These are phyloP conservation scores for Davidsoniella virescens DNA, from an alignment of 2,329 filamentous ascomycete genomes.

Conservation along the genomic window DNA sequence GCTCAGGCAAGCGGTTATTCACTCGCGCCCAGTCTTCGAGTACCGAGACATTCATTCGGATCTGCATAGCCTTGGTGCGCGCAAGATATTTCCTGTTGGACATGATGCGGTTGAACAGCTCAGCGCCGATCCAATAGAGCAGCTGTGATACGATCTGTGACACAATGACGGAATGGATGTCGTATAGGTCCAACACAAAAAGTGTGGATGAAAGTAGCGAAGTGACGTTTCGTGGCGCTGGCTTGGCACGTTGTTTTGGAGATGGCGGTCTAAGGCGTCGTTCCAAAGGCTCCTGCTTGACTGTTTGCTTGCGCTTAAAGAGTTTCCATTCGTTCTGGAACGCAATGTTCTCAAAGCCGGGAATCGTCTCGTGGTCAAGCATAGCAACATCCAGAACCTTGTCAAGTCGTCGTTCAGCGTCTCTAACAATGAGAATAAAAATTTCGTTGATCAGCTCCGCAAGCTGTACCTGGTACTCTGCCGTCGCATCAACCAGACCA, in stretches of 20 bases:
- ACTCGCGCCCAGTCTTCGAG: constrained; percentile 89
- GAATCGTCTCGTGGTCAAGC: constrained; percentile 95
- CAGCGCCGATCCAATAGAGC: constrained; percentile 88
- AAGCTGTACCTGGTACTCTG: constrained; percentile 81
- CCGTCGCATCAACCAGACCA: constrained; percentile 63
- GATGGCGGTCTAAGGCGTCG: constrained; percentile 86
- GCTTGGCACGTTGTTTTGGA: constrained; percentile 79
- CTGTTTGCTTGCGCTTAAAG: constrained; percentile 78
- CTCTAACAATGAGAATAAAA: constrained; percentile 90
- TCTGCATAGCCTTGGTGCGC: constrained; percentile 97
- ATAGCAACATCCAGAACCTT: constrained; percentile 87
- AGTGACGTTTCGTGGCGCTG: constrained; percentile 86
- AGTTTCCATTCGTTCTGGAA: constrained; percentile 99
- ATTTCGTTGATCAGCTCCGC: constrained; percentile 95
- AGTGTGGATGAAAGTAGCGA: constrained; percentile 88
- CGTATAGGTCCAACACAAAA: constrained; percentile 96
- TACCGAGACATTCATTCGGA: constrained; percentile 93
- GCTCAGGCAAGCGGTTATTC: constrained; percentile 88
- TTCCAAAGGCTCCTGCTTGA: constrained; percentile 78
- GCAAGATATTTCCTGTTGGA: constrained; percentile 88
- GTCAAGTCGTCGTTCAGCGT: constrained; percentile 89
- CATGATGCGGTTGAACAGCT: constrained; percentile 97
- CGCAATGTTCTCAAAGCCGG: constrained; percentile 87
- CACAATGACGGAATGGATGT: constrained; percentile 92
- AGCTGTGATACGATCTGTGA: constrained; percentile 84